A percentile compares a stretch with the other conserved stretches of the same genome.
phyloP scores from a whole-genome alignment of 2,329 filamentous ascomycete genomes.

The Zopfia rhizophila region DNA sequence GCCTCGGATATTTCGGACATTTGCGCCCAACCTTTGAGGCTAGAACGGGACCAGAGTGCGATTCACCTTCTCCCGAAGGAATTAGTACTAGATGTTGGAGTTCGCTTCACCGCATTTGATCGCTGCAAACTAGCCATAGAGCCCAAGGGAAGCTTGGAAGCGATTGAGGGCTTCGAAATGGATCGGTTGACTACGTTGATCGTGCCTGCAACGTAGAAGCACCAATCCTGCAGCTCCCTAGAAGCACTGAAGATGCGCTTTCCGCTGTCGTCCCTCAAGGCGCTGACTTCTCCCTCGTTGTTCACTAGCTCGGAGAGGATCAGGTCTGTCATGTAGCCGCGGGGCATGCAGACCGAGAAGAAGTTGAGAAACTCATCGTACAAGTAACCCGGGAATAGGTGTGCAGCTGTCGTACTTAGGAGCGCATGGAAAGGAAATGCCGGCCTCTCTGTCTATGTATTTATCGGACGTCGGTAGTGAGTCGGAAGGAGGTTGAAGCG shows the following conservation, averaged over 20 bases:
- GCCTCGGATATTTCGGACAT: not conserved
- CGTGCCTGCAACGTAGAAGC: not conserved
- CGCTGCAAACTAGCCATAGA: not conserved
- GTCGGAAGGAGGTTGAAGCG: not conserved
- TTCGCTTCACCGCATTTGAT: not conserved
- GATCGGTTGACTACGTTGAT: not conserved
- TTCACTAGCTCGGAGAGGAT: conserved; percentile 1
- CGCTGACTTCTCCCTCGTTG: conserved; percentile 6
- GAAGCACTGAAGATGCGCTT: not conserved
- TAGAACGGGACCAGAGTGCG: not conserved
- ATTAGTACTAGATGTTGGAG: not conserved
- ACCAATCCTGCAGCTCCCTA: conserved; percentile 3
- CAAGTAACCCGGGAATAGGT: conserved; percentile 6
- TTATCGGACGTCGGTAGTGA: too few relatives aligned
- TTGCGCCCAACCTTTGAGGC: not conserved
- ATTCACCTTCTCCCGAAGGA: not conserved
- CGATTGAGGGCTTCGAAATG: not conserved
- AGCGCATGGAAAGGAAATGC: not conserved
- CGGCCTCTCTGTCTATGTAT: not conserved
- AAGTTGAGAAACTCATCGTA: conserved; percentile 12
- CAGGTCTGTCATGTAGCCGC: conserved; percentile 10
- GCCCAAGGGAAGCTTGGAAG: not conserved
- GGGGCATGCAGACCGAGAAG: conserved; percentile 9
- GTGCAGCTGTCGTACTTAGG: not conserved
- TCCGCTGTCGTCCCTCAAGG: conserved; percentile 3